A percentile compares a stretch with the other conserved stretches of the same genome.
Evolutionary conservation across 75 land plant genomes (phyloP).

Genomic region (Chamaecyparis obtusa): DNA sequence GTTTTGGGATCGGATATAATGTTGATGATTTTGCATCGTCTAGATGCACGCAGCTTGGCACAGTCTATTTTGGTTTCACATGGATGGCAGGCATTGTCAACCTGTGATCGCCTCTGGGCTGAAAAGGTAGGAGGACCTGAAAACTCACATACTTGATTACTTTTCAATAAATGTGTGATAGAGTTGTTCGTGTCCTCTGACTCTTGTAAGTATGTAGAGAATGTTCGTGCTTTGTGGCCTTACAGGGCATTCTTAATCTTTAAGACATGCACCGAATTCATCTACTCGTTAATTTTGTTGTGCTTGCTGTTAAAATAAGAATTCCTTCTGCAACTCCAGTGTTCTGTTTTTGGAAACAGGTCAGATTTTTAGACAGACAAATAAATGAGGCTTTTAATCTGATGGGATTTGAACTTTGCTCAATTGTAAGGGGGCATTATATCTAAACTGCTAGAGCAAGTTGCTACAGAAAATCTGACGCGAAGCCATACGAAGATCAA

Average conservation of each 20-base stretch:
- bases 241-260: not conserved
- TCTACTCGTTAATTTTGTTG: too few species aligned
- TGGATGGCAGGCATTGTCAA: conserved; percentile 48
- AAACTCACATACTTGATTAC: not conserved
- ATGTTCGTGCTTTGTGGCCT: not conserved
- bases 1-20: conserved; percentile 52
- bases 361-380: not conserved
- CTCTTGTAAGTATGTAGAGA: not conserved
- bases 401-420: too few species aligned
- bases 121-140: conserved; percentile 21
- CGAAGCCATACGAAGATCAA: too few species aligned
- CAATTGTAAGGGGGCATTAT: not conserved
- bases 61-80: conserved; percentile 51
- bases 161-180: not conserved
- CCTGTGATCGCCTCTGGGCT: conserved; percentile 50
- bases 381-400: too few species aligned
- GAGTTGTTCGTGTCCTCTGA: not conserved
- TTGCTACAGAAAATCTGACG: not conserved
- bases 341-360: not conserved
- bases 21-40: conserved; percentile 27
- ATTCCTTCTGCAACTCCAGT: not conserved
- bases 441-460: not conserved
- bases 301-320: not conserved
- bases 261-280: too few species aligned
- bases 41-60: conserved; percentile 84